These are phyloP conservation scores for Candida tammaniensis DNA, from an alignment of 805 yeast genomes.

Conservation along the genomic window DNA sequence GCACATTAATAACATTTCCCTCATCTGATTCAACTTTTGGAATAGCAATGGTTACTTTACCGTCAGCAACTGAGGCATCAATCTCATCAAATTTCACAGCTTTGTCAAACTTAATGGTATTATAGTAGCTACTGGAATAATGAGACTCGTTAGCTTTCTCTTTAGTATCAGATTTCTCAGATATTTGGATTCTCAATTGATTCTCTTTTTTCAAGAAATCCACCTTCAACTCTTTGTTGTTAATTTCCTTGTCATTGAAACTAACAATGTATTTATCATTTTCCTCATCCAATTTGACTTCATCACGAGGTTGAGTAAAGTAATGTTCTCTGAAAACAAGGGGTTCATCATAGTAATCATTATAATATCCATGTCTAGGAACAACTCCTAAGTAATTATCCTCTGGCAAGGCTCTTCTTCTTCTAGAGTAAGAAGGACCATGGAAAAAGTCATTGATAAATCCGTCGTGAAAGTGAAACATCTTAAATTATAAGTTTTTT, in stretches of 20 bases:
- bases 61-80: slow-evolving; percentile 18
- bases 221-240: slow-evolving; percentile 18
- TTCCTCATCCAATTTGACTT: slow-evolving; percentile 20
- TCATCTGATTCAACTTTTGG: slow-evolving; percentile 16
- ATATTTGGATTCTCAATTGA: slow-evolving; percentile 13
- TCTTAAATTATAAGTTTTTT: not conserved
- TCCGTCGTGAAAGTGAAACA: slow-evolving; percentile 10
- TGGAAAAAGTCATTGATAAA: slow-evolving; percentile 6
- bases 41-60: slow-evolving; percentile 15
- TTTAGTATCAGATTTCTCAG: slow-evolving; percentile 14
- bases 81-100: slow-evolving; percentile 19
- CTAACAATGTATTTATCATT: slow-evolving; percentile 21
- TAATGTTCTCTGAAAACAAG: slow-evolving; percentile 9
- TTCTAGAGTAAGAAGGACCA: slow-evolving; percentile 7
- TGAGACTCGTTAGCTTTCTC: slow-evolving; percentile 7
- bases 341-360: slow-evolving; percentile 9
- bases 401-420: slow-evolving; percentile 8
- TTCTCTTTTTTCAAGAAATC: slow-evolving; percentile 22
- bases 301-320: slow-evolving; percentile 8
- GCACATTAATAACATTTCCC: slow-evolving; percentile 7
- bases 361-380: slow-evolving; percentile 8
- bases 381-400: slow-evolving; percentile 5
- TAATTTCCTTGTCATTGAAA: slow-evolving; percentile 12
- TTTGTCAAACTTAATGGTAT: slow-evolving; percentile 18
- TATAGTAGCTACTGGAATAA: slow-evolving; percentile 14